These are phyloP conservation scores for Lachnellula hyalina DNA, from an alignment of 2,329 filamentous ascomycete species.

Conservation along the genomic window DNA sequence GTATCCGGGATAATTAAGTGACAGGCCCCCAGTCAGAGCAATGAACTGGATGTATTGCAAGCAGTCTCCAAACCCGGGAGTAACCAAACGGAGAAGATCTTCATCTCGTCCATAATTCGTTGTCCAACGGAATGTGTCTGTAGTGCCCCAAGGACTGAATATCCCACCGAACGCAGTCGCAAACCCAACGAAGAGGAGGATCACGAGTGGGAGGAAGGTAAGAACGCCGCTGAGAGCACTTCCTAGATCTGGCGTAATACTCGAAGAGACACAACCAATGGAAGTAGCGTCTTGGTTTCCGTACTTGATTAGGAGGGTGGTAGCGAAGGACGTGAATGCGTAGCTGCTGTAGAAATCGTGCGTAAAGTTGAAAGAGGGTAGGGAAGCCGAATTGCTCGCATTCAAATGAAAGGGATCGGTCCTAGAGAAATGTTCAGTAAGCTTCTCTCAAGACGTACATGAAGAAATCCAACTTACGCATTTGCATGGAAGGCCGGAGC, in stretches of 20 bases:
- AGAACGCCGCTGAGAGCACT: slow-evolving; percentile 60
- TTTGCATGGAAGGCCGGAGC: slow-evolving; percentile 63
- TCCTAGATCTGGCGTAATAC: slow-evolving; percentile 79
- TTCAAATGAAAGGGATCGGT: slow-evolving; percentile 41
- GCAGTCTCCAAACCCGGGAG: slow-evolving; percentile 93
- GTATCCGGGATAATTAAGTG: slow-evolving; percentile 85
- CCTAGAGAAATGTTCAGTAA: slow-evolving; percentile 24
- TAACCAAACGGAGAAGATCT: slow-evolving; percentile 85
- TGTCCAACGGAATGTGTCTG: slow-evolving; percentile 91
- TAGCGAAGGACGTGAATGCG: slow-evolving; percentile 74
- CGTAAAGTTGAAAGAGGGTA: slow-evolving; percentile 65
- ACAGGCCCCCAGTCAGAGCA: slow-evolving; percentile 79
- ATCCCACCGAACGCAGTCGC: slow-evolving; percentile 81
- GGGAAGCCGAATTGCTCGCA: too few species aligned
- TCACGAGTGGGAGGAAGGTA: slow-evolving; percentile 69
- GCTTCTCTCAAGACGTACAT: background rate
- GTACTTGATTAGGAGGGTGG: slow-evolving; percentile 68
- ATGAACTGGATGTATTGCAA: slow-evolving; percentile 96
- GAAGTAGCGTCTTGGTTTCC: slow-evolving; percentile 59
- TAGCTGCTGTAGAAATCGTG: slow-evolving; percentile 78
- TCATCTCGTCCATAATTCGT: slow-evolving; percentile 95
- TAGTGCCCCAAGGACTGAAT: slow-evolving; percentile 89
- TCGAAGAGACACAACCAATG: slow-evolving; percentile 77
- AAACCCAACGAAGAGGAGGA: slow-evolving; percentile 73
- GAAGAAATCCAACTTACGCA: slow-evolving; percentile 33